Evolutionary conservation across 2,329 filamentous ascomycete species (phyloP), one percentile per base, ranked within the genome.

Genomic region (Orbilia ellipsospora): DNA sequence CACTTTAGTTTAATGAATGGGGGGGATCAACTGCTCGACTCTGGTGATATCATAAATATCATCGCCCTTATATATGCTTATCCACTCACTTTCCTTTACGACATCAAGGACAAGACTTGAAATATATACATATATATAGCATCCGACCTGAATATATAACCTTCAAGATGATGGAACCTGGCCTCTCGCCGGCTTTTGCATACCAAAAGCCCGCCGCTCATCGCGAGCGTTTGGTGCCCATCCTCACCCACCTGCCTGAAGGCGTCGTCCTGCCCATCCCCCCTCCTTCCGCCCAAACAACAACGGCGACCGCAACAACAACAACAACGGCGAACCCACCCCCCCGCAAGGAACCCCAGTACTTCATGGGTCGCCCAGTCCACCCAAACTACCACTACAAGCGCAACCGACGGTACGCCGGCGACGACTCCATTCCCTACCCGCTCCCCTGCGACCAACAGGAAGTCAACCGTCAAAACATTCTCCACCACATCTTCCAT

Each of bases 361-460:
- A 60, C 54, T 75, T 75, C 52, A 75, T 75, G 72, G 72, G 72
- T 48, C 72, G 72, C 4, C 72, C 72, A 36, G 52, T 75, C 16
- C 72, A 75, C 64, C 72, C 72, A 10, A 68, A 55, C 52, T 75
- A 68, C 48, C 72, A 75, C 54, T 75, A 75, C 72, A 75, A 75
- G 28, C 45, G 56, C 18, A 69, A 45, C 64, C 28, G 93, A 70
- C 90, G 90, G 55, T 97, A 94, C 83, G 87, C 96, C 77, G 89
- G 91, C 80, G 92, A 96, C 80, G 84, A 87, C 7, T 77, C 87
- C 1, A 84, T 92, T 31, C 84, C 88, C 6, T 97, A 98, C 80
- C 93, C 93, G n/a, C 85, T 97, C 1, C 94, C 94, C 45, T 90
- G 91, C 83, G 94, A 97, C 83, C 87, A 97, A 48, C 85, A 90